Evolutionary conservation across 768 basidiomycete genomes (phyloP).

Genomic region (Boletus reticulatus): DNA sequence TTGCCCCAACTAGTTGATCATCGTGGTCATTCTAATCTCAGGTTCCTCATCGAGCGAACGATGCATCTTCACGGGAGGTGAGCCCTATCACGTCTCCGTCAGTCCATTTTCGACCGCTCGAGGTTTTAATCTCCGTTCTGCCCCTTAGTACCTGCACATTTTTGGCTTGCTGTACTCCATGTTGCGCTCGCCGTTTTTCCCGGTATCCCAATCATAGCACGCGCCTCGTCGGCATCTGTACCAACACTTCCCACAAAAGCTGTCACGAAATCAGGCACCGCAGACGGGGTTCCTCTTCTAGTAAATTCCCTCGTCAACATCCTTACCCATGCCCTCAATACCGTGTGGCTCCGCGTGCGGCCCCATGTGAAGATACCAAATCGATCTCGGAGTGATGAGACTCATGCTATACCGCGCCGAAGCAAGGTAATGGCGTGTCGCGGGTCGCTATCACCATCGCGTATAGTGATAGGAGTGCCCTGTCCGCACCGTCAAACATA

Average conservation of each 20-base stretch:
- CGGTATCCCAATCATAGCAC: constrained; percentile 6
- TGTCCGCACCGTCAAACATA: not conserved
- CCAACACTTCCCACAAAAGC: constrained; percentile 3
- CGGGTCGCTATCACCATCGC: constrained; percentile 26
- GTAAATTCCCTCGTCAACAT: constrained; percentile 5
- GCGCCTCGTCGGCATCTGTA: not conserved
- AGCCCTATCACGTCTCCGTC: not conserved
- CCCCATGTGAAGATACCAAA: constrained; percentile 5
- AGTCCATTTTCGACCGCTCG: not conserved
- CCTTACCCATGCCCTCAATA: constrained; percentile 13
- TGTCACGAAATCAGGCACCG: not conserved
- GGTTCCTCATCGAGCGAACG: constrained; percentile 8
- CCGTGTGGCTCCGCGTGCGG: constrained; percentile 15
- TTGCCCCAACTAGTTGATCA: not conserved
- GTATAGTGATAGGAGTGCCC: constrained; percentile 16
- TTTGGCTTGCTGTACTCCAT: constrained; percentile 3
- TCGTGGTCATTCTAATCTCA: not conserved
- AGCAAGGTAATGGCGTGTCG: constrained; percentile 31
- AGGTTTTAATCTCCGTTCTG: not conserved
- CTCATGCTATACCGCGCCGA: constrained; percentile 27
- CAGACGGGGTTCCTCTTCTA: not conserved
- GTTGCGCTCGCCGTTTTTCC: constrained; percentile 10
- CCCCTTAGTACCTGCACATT: not conserved
- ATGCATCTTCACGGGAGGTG: constrained; percentile 9
- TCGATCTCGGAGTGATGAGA: constrained; percentile 8